Conservation (phyloP, 371 early-diverging fungal genomes). For the Syncephalastrum racemosum region DNA sequence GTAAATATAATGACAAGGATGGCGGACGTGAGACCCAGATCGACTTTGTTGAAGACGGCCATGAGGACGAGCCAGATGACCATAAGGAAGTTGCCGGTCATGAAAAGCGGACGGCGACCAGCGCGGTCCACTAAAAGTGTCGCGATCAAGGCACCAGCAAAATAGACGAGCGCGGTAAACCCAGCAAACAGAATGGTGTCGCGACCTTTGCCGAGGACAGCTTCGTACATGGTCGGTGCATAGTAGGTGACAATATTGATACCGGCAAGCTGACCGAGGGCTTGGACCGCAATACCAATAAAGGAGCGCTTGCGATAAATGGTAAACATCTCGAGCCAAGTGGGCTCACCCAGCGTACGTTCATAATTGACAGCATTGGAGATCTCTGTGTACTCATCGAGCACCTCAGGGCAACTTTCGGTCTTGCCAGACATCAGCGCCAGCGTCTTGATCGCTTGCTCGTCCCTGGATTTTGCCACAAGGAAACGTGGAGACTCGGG, state of each 20-base stretch:
- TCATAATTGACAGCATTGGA: conserved; percentile 66
- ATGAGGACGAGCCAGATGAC: conserved; percentile 33
- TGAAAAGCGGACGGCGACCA: conserved; percentile 41
- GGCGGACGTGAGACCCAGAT: conserved; percentile 35
- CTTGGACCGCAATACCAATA: conserved; percentile 70
- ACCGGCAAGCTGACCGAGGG: conserved; percentile 60
- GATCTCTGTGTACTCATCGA: conserved; percentile 75
- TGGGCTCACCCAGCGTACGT: conserved; percentile 60
- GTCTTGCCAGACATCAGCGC: conserved; percentile 67
- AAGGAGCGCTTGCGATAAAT: conserved; percentile 52
- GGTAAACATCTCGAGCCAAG: conserved; percentile 71
- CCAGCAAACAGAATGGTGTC: conserved; percentile 37
- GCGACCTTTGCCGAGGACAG: conserved; percentile 40
- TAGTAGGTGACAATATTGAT: conserved; percentile 76
- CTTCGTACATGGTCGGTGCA: conserved; percentile 67
- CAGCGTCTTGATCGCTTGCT: conserved; percentile 65
- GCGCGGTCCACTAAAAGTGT: conserved; percentile 32
- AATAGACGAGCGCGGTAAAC: conserved; percentile 40
- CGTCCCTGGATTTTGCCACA: conserved; percentile 35
- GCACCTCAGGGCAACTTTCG: conserved; percentile 50
- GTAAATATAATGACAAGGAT: conserved; percentile 35
- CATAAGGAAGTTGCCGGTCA: conserved; percentile 39
- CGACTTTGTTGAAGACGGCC: conserved; percentile 38
- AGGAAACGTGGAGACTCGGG: conserved; percentile 60
- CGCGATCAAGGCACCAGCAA: conserved; percentile 31